Conservation (phyloP, 2,329 filamentous ascomycete genomes). For the Penicillium nordicum region DNA sequence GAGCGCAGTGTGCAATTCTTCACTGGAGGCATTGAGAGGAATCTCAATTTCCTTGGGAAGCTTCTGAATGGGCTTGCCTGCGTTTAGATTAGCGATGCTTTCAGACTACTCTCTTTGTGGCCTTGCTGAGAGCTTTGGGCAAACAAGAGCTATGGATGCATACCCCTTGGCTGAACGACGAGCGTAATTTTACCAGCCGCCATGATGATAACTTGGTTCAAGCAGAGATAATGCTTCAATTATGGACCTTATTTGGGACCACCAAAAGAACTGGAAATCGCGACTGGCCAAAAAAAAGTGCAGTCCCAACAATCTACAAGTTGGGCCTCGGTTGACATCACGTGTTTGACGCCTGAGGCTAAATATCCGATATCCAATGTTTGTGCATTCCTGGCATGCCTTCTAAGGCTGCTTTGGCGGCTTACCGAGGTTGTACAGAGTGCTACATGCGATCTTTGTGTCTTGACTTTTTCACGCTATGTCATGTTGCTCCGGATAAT, state of each 20-base stretch:
- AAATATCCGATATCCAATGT: background rate
- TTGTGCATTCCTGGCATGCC: background rate
- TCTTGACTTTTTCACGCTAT: background rate
- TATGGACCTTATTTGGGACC: background rate
- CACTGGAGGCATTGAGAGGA: slow-evolving; percentile 48
- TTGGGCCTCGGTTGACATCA: slow-evolving; percentile 20
- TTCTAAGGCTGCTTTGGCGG: background rate
- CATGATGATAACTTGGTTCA: slow-evolving; percentile 27
- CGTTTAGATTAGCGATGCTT: slow-evolving; percentile 12
- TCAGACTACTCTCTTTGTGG: background rate
- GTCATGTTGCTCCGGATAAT: background rate
- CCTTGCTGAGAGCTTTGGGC: background rate
- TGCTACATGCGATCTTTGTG: background rate
- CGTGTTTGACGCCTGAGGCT: slow-evolving; percentile 21
- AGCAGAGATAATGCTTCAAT: slow-evolving; percentile 1
- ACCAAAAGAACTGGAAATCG: slow-evolving; percentile 3
- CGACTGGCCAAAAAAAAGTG: slow-evolving; percentile 5
- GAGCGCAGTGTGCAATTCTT: slow-evolving; percentile 57
- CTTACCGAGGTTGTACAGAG: background rate
- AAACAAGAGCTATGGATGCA: slow-evolving; percentile 11
- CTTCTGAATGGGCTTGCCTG: slow-evolving; percentile 61
- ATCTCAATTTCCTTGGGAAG: slow-evolving; percentile 57
- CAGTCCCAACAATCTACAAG: slow-evolving; percentile 1
- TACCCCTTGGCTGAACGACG: slow-evolving; percentile 44
- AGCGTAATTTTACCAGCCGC: slow-evolving; percentile 35